Evolutionary conservation across 1,139 yeast species (phyloP), one percentile per base, ranked within the genome.

Genomic region (Debaryomyces nepalensis): DNA sequence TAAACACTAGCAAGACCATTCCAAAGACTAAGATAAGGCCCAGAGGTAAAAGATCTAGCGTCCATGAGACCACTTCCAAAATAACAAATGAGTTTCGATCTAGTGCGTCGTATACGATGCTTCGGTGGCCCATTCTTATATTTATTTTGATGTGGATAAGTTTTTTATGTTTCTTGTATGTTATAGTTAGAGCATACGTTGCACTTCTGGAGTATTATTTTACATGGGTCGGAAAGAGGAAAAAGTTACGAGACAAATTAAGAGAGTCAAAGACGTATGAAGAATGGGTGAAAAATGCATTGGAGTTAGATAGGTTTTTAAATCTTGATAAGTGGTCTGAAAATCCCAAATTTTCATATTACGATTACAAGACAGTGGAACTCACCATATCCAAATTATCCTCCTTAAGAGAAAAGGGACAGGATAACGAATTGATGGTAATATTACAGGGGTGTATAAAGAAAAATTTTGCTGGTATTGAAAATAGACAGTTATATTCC

Each of bases 401-500:
- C 30, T 53, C 51, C 4, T 58, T 75, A 32, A 59, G 82, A 14
- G 50, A 50, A 10, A 52, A 55, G 4, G 55, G 65, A 5, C 55
- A 63, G 10, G 69, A 68, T 21, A 74, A 73, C 12, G 84, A 81
- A 31, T 57, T 85, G 27, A 68, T 80, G 65, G 63, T 77, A 6
- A 64, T 82, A 10, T 63, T 87, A 21, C 89, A 84, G 52, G 82
- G 82, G 4, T 85, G 93, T 53, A 63, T 86, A 26, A 84, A 84
- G 55, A 71, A 80, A 44, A 87, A 87, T 57, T 87, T 85, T 64
- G 91, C 90, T 5, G 93, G 95, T 0, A 82, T 83, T 5, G 93
- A 86, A 57, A 85, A 85, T 53, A 78, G 86, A 33, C 75, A 80
- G 47, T 65, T 87, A 33, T 87, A 86, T 54, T 82, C 90, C 4